Evolutionary conservation across 2,329 filamentous ascomycete genomes (phyloP).

Genomic region (Cyclaneusma minus): DNA sequence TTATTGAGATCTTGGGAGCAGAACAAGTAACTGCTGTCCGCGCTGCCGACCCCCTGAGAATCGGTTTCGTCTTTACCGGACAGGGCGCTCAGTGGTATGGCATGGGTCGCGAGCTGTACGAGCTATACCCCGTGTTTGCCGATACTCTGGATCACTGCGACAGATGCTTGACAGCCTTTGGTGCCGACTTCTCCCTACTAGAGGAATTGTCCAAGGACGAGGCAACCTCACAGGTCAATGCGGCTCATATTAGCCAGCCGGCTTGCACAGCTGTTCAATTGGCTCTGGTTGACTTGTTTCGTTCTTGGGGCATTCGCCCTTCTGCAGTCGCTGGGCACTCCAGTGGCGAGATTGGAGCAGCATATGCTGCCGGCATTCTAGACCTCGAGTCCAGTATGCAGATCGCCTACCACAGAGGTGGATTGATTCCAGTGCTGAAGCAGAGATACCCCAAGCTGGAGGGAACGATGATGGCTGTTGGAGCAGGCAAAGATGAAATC

Average conservation of each 20-base stretch:
- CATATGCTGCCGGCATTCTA: slow-evolving; percentile 13
- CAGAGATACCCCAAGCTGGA: slow-evolving; percentile 7
- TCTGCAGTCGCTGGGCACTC: slow-evolving; percentile 13
- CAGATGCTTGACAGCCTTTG: slow-evolving; percentile 19
- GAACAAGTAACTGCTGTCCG: background rate
- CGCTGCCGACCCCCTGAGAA: slow-evolving; percentile 3
- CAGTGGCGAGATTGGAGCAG: slow-evolving; percentile 11
- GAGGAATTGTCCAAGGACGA: no score
- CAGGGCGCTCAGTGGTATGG: slow-evolving; percentile 15
- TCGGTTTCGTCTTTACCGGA: slow-evolving; percentile 15
- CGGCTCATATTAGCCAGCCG: slow-evolving; percentile 14
- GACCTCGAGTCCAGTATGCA: slow-evolving; percentile 10
- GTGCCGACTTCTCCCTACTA: slow-evolving; percentile 7
- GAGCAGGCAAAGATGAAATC: slow-evolving; percentile 2
- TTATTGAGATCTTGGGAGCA: no score
- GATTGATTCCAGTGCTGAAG: slow-evolving; percentile 1
- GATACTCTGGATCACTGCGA: slow-evolving; percentile 14
- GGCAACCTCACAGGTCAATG: slow-evolving; percentile 4
- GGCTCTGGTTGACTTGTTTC: slow-evolving; percentile 16
- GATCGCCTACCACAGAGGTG: slow-evolving; percentile 15
- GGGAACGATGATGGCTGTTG: slow-evolving; percentile 38
- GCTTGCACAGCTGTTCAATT: slow-evolving; percentile 21
- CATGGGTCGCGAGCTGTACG: slow-evolving; percentile 13
- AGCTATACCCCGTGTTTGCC: slow-evolving; percentile 9
- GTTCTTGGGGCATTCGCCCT: slow-evolving; percentile 8